A percentile compares a stretch with the other conserved stretches of the same genome.
Evolutionary conservation across 345 rosid species (phyloP).

Genomic region (Jatropha curcas): DNA sequence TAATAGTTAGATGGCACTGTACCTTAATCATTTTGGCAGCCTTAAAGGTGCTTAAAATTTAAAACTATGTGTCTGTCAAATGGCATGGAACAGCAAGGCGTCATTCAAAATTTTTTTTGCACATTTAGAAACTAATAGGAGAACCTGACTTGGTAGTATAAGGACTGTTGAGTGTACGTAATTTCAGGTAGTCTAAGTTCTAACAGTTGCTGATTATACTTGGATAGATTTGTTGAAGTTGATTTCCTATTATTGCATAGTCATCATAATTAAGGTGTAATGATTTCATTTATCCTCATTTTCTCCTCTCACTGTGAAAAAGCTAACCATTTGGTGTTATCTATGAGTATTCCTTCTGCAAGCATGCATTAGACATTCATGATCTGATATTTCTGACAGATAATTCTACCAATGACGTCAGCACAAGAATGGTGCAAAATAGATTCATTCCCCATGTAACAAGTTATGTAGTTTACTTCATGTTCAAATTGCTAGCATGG

Average conservation of each 20-base stretch:
- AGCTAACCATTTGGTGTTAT: background rate
- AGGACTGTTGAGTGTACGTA: background rate
- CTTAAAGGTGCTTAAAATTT: background rate
- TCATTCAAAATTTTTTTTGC: background rate
- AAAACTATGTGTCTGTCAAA: no score
- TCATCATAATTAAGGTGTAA: background rate
- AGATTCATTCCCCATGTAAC: slow-evolving; percentile 36
- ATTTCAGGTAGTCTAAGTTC: background rate
- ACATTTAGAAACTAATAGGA: background rate
- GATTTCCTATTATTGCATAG: background rate
- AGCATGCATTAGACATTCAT: background rate
- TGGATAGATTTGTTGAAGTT: background rate
- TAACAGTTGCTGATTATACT: background rate
- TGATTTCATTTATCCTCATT: no score
- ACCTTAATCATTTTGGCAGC: background rate
- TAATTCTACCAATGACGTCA: slow-evolving; percentile 28
- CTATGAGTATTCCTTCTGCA: background rate
- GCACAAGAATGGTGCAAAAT: slow-evolving; percentile 31
- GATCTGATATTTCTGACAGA: slow-evolving; percentile 45
- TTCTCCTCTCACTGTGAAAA: slow-evolving; percentile 2
- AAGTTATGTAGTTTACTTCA: slow-evolving; percentile 36
- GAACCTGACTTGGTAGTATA: background rate
- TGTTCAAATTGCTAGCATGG: slow-evolving; percentile 52
- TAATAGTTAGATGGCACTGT: background rate
- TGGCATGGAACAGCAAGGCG: no score